Evolutionary conservation across 805 yeast species (phyloP).

Genomic region (Metschnikowia aberdeeniae): DNA sequence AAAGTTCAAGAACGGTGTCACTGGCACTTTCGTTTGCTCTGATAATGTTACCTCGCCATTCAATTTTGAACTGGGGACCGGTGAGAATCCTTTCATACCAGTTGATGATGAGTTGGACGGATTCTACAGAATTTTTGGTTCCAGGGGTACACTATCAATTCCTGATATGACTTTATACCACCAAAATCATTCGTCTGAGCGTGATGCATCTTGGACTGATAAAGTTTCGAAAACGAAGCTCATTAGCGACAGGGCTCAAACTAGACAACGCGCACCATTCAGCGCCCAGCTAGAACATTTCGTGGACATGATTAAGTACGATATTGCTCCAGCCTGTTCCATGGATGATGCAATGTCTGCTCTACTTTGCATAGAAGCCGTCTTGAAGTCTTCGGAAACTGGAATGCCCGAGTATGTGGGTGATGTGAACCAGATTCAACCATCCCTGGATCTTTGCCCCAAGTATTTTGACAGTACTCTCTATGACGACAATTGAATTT

Average conservation of each 20-base stretch:
- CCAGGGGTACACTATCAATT: slow-evolving; percentile 35
- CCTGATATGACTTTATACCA: slow-evolving; percentile 38
- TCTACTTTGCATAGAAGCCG: slow-evolving; percentile 34
- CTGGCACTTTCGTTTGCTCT: slow-evolving; percentile 40
- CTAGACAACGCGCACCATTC: slow-evolving; percentile 26
- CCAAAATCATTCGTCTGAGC: slow-evolving; percentile 17
- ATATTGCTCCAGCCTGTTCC: slow-evolving; percentile 27
- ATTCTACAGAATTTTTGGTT: slow-evolving; percentile 37
- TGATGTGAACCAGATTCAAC: slow-evolving; percentile 19
- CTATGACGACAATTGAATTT: no score
- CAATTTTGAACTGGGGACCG: slow-evolving; percentile 40
- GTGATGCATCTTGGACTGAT: slow-evolving; percentile 21
- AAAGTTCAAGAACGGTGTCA: slow-evolving; percentile 32
- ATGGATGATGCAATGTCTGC: slow-evolving; percentile 39
- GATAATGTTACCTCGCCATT: slow-evolving; percentile 42
- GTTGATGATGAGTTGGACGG: slow-evolving; percentile 28
- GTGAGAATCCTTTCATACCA: slow-evolving; percentile 42
- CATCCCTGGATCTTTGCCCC: not conserved
- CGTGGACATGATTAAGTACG: slow-evolving; percentile 30
- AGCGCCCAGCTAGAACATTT: slow-evolving; percentile 37
- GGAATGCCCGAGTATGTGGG: slow-evolving; percentile 32
- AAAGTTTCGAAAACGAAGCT: slow-evolving; percentile 18
- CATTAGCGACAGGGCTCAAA: slow-evolving; percentile 13
- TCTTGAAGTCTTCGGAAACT: slow-evolving; percentile 28
- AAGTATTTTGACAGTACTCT: not conserved